Base-by-base conservation (phyloP, 306 rosid species). In the Medicago lupulina region DNA sequence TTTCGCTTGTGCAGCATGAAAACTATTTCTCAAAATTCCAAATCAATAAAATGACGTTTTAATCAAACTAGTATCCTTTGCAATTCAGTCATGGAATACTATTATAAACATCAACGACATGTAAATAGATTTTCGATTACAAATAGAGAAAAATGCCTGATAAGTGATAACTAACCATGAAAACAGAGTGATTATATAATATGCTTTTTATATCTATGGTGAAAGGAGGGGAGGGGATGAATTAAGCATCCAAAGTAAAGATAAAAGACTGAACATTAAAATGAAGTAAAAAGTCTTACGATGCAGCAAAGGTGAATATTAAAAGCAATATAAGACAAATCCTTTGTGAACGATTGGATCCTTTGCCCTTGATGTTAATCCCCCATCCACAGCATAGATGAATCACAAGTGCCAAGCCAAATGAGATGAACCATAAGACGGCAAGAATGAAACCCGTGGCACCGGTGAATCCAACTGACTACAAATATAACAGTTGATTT, bases 391-490 rank as follows among this genome's bases (percentile, higher is more conserved):
- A 96, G 85, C 87, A 88, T 41, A 80, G 88, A 83, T 92, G 92
- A 74, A 90, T 71, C 63, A 62, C 61, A 71, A 96, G 93, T 31
- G 93, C 90, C 80, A 87, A 54, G 54, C 97, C 99, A 79, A 96
- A 96, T 34, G 89, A 83, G 79, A 96, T 17, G 75, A 96, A 89
- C 99, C 99, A 96, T 16, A 96, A 59, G 58, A 88, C 25, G 8
- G 99, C 83, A 83, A 96, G 94, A 84, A 92, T 53, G 67, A 96
- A 92, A 77, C 92, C 99, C 65, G 90, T 84, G 0, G 87, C 89
- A 46, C 98, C 99, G 1, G 97, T 96, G 82, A 96, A 96, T 79
- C 93, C 99, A 85, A 96, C 99, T 25, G 99, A 96, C 99, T 96
- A 87, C 84, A 83, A 46, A 73, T 21, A 72, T 23, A 51, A 68